Evolutionary conservation across 1,139 yeast species (phyloP), one percentile per base, ranked within the genome.

Genomic region (Pichia inconspicua): DNA sequence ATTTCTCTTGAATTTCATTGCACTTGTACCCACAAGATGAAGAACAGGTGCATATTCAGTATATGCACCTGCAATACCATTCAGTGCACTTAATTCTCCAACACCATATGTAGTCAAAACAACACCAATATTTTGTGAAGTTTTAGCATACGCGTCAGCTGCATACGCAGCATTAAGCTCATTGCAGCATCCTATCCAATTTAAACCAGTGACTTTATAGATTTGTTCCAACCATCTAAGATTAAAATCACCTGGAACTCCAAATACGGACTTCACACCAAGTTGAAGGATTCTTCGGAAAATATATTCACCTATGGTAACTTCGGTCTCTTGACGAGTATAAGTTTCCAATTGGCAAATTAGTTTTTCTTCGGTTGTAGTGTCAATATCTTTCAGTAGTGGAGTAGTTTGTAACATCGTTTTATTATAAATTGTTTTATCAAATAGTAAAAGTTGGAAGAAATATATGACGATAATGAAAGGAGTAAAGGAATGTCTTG

Each of bases 81-180:
- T 88, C 55, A 87, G 66, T 14, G 95, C 95, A 48, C 87, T 80
- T 52, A 87, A 74, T 67, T 87, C 96, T 51, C 96, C 96, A 44
- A 88, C 96, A 48, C 95, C 96, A 66, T 73, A 84, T 17, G 87
- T 80, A 39, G 87, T 78, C 48, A 75, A 66, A 48, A 75, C 58
- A 1, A 71, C 77, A 17, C 73, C 63, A 55, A 75, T 67, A 56
- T 70, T 68, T 34, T 62, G 60, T 36, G 74, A 66, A 42, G 72
- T 73, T 53, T 85, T 76, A 19, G 86, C 79, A 60, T 83, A 85
- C 22, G 90, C 94, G 58, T 85, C 94, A 31, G 85, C 88, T 25
- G 89, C 84, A 59, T 85, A 85, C 25, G 88, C 83, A 25, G 82
- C 81, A 55, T 79, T 79, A 50, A 79, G 66, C 64, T 79, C 84